A percentile compares a stretch with the other conserved stretches of the same genome.
phyloP scores from a whole-genome alignment of 1,284 basidiomycete genomes.

The Rhodofomes roseus region DNA sequence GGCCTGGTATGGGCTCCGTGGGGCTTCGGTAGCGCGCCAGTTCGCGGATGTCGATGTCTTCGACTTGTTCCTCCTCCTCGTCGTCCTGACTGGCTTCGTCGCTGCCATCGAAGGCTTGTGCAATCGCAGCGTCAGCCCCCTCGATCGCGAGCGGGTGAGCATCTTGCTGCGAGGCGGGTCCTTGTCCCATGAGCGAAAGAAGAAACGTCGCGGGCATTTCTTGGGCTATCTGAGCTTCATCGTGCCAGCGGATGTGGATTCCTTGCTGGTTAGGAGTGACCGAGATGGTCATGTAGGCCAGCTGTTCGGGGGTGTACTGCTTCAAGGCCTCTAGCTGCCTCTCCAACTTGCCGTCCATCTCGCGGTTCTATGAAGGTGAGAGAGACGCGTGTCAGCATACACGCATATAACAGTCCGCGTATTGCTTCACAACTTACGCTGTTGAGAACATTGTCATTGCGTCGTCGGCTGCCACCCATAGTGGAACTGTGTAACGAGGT shows the following conservation, averaged over 20 bases:
- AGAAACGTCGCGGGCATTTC: not conserved
- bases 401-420: too few relatives aligned
- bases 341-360: not conserved
- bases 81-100: not conserved
- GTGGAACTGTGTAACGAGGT: too few relatives aligned
- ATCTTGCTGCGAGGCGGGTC: not conserved
- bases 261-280: not conserved
- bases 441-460: too few relatives aligned
- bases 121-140: not conserved
- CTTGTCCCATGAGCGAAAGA: not conserved
- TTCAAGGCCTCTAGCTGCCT: not conserved
- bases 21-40: not conserved
- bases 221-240: not conserved
- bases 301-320: not conserved
- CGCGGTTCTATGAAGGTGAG: not conserved
- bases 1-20: not conserved
- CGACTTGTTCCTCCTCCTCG: not conserved
- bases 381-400: not conserved
- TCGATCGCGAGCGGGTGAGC: not conserved
- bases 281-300: not conserved
- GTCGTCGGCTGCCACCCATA: too few relatives aligned
- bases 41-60: not conserved
- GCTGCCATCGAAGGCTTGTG: not conserved
- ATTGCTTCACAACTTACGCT: too few relatives aligned
- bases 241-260: not conserved